These are phyloP conservation scores for Kwoniella dejecticola DNA, from an alignment of 768 basidiomycete species.

Conservation along the genomic window DNA sequence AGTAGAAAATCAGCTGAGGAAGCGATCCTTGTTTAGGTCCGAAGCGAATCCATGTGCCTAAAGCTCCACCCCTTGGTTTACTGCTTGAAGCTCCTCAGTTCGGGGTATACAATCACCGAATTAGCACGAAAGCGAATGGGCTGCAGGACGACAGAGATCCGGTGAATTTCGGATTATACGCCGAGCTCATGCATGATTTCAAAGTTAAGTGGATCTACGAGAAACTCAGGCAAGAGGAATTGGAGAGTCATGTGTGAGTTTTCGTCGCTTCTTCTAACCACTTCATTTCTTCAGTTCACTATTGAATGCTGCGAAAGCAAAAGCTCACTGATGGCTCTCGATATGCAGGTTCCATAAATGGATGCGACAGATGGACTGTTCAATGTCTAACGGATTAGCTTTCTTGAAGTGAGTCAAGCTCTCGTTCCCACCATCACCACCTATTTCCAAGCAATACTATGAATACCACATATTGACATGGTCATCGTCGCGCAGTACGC, in stretches of 20 bases:
- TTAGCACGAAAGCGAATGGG: constrained; percentile 35
- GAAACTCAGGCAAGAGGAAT: constrained; percentile 81
- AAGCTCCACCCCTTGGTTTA: constrained; percentile 92
- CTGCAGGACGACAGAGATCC: constrained; percentile 33
- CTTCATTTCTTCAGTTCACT: no score
- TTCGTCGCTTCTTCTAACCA: not conserved
- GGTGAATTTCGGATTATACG: constrained; percentile 62
- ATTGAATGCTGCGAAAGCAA: no score
- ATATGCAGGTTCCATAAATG: constrained; percentile 46
- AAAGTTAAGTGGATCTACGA: constrained; percentile 84
- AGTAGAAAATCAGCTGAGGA: constrained; percentile 1
- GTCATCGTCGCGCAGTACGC: constrained; percentile 67
- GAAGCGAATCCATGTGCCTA: constrained; percentile 78
- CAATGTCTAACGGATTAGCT: constrained; percentile 61
- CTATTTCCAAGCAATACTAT: no score
- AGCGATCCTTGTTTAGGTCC: constrained; percentile 54
- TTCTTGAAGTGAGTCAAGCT: constrained; percentile 73
- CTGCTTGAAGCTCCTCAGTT: constrained; percentile 70
- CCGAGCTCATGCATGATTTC: constrained; percentile 73
- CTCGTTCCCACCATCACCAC: no score
- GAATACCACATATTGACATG: no score
- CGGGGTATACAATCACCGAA: constrained; percentile 56
- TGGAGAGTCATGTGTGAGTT: constrained; percentile 72
- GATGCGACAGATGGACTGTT: constrained; percentile 46
- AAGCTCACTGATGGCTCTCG: not conserved